Evolutionary conservation across 169 alveolate genomes (phyloP), one percentile per base, ranked within the genome.

Genomic region (Babesia gibsoni): DNA sequence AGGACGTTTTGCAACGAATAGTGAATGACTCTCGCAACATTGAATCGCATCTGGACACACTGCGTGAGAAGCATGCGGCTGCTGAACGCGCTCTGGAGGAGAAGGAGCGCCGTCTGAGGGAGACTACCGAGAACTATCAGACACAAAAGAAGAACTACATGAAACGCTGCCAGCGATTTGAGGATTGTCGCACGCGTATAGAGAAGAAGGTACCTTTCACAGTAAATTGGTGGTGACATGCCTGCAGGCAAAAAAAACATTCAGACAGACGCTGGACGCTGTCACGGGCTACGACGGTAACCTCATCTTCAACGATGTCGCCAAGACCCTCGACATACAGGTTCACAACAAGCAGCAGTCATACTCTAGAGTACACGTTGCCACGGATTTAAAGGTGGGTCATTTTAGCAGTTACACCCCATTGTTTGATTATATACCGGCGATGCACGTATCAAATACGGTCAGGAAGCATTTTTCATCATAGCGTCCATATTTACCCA

Each of bases 231-330:
- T 50, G 30, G 39, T n/a, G 4, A 6, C 2, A 59, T 4, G 27
- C 8, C 23, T 39, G 10, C 37, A 67, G 78, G 87, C 87, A 4
- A 78, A 78, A 36, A 18, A 39, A n/a, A 73, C 58, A 1, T 78
- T 78, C 23, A 37, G 43, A 49, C 65, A 53, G 30, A 78, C 87
- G 25, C 79, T 78, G n/a, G 87, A 59, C 25, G 43, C 68, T 16
- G 87, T 78, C 12, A 54, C 75, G 1, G 87, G 82, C 10, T 78
- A 78, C 32, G 82, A 78, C 33, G 87, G 87, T 29, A 78, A 46
- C 66, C 58, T 78, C 53, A 66, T 78, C 8, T 78, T 78, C 65
- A 78, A 78, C 41, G 87, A 78, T 43, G 77, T 78, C 30, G 43
- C 67, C 45, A 67, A 75, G 41, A 78, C 87, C 2, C 41, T 78